Evolutionary conservation across 495 filamentous ascomycete species (phyloP).

Genomic region (Letharia columbiana): DNA sequence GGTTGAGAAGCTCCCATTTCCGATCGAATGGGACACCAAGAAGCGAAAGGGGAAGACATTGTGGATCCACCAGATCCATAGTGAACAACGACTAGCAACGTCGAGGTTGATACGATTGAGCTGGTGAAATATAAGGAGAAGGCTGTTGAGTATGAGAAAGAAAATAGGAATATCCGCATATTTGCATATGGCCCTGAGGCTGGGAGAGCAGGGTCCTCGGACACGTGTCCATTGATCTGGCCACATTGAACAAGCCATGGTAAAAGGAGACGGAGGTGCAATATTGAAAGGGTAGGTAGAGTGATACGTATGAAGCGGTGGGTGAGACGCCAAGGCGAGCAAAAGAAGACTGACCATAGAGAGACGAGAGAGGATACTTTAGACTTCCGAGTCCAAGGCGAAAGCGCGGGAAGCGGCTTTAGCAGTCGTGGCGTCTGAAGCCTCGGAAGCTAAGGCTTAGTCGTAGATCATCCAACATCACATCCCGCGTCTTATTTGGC

Average conservation of each 20-base stretch:
- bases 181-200: neutral
- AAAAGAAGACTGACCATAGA: constrained; percentile 15
- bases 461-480: neutral
- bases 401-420: no score
- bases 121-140: neutral
- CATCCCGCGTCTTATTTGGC: neutral
- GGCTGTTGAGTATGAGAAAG: neutral
- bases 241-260: neutral
- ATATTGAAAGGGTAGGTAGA: no score
- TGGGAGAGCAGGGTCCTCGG: neutral
- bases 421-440: no score
- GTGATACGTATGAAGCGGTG: neutral
- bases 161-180: neutral
- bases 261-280: neutral
- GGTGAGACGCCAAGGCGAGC: neutral
- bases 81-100: neutral
- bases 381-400: no score
- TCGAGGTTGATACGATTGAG: neutral
- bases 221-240: neutral
- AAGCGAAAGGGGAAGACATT: constrained; percentile 2
- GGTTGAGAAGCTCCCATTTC: constrained; percentile 35
- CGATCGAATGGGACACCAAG: constrained; percentile 29
- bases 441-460: neutral
- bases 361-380: no score
- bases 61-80: constrained; percentile 4